phyloP scores from a whole-genome alignment of 495 filamentous ascomycete genomes.

The Trichoderma parareesei region DNA sequence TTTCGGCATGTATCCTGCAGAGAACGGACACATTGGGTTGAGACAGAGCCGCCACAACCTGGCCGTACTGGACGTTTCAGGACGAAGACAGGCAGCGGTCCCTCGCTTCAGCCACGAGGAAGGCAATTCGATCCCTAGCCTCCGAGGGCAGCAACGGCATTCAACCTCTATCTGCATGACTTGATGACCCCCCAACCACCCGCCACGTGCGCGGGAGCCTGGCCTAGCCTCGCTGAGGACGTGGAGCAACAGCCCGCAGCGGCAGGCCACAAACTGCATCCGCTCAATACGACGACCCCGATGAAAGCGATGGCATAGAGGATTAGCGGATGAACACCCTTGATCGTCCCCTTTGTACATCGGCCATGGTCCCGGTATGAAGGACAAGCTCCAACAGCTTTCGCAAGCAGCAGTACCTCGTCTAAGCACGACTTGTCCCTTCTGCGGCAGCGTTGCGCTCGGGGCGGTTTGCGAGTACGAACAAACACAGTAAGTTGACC shows the following conservation, averaged over 20 bases:
- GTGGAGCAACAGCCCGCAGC: not conserved
- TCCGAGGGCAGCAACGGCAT: not conserved
- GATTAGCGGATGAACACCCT: not conserved
- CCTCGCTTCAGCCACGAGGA: not conserved
- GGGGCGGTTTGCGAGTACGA: too few relatives aligned
- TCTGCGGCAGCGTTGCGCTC: too few relatives aligned
- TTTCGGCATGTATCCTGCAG: too few relatives aligned
- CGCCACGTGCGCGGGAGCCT: not conserved
- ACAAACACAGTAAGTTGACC: too few relatives aligned
- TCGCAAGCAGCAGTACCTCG: too few relatives aligned
- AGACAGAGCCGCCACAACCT: not conserved
- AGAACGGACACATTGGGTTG: not conserved
- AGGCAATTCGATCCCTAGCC: not conserved
- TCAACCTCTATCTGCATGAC: not conserved
- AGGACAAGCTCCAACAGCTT: too few relatives aligned
- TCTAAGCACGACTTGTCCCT: too few relatives aligned
- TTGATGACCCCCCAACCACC: not conserved
- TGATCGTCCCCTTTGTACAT: too few relatives aligned
- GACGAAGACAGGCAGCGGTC: not conserved
- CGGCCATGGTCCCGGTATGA: too few relatives aligned
- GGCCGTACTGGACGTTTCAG: not conserved
- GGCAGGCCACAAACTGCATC: not conserved
- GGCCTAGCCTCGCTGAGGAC: not conserved
- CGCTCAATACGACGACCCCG: not conserved
- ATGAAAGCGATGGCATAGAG: not conserved